Conservation (phyloP, 208 protist genomes). For the Crithidia brevicula region DNA sequence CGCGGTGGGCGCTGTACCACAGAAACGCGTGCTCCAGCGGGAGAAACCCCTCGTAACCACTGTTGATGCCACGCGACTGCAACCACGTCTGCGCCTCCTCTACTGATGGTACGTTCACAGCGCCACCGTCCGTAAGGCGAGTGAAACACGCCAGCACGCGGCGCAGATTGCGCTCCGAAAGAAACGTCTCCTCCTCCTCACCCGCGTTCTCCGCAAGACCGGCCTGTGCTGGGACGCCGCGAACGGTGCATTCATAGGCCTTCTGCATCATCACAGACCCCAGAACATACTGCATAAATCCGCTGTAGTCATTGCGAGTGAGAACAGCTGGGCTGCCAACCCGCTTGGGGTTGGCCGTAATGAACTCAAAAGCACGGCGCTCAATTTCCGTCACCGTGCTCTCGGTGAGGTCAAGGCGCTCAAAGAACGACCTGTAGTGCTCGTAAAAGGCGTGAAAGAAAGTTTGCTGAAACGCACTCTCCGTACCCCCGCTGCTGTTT, state of each 20-base stretch:
- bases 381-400: constrained; percentile 18
- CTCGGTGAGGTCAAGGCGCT: constrained; percentile 19
- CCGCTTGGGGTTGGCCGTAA: constrained; percentile 11
- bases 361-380: constrained; percentile 20
- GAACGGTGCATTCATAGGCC: constrained; percentile 26
- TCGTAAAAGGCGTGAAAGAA: constrained; percentile 34
- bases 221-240: not conserved
- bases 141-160: constrained; percentile 26
- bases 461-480: not conserved
- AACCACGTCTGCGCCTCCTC: constrained; percentile 29
- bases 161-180: constrained; percentile 28
- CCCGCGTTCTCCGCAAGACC: not conserved
- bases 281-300: constrained; percentile 41
- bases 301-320: constrained; percentile 34
- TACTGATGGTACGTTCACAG: constrained; percentile 2
- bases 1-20: constrained; percentile 44
- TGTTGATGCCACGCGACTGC: constrained; percentile 5
- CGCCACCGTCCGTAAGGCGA: constrained; percentile 21
- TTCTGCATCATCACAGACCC: constrained; percentile 31
- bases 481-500: not conserved
- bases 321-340: constrained; percentile 9
- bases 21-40: constrained; percentile 26
- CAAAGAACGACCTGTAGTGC: constrained; percentile 26
- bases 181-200: constrained; percentile 15
- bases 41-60: constrained; percentile 24